A percentile compares a stretch with the other conserved stretches of the same genome.
Evolutionary conservation across 2,329 filamentous ascomycete species (phyloP).

Genomic region (Arthroderma uncinatum): DNA sequence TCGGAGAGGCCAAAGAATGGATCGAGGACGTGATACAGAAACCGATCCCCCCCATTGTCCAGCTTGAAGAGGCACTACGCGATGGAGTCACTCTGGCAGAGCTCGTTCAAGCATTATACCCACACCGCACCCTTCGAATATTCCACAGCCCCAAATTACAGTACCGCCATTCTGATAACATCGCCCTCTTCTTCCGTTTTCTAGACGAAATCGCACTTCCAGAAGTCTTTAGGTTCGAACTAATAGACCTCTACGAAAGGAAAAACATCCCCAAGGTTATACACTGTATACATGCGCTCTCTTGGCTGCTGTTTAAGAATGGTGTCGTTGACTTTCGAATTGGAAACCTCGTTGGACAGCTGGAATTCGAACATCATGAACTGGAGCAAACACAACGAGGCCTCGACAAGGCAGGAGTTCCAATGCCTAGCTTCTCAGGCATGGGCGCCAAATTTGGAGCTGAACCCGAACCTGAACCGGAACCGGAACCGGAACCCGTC

Average conservation of each 20-base stretch:
- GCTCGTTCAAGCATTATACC: constrained; percentile 79
- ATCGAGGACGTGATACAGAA: constrained; percentile 84
- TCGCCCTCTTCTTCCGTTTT: constrained; percentile 89
- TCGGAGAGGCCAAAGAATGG: constrained; percentile 98
- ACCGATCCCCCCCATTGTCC: constrained; percentile 79
- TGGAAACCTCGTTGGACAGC: constrained; percentile 87
- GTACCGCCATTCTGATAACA: constrained; percentile 94
- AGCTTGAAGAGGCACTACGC: constrained; percentile 82
- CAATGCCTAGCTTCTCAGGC: constrained; percentile 94
- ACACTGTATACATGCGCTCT: constrained; percentile 93
- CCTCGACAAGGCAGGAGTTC: constrained; percentile 85
- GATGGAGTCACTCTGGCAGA: constrained; percentile 92
- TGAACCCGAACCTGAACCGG: constrained; percentile 59
- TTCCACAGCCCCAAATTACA: constrained; percentile 78
- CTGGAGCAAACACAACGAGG: constrained; percentile 95
- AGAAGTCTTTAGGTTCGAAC: constrained; percentile 90
- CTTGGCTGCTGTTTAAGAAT: constrained; percentile 92
- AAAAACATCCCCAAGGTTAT: constrained; percentile 99
- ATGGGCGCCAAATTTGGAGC: constrained; percentile 95
- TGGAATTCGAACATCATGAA: constrained; percentile 96
- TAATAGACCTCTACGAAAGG: constrained; percentile 97
- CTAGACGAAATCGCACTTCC: constrained; percentile 84
- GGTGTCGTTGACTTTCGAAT: constrained; percentile 93
- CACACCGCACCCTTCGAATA: constrained; percentile 64
- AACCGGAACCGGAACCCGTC: constrained; percentile 57